Percentiles rank a stretch among this genome's conserved stretches.
phyloP scores from a whole-genome alignment of 768 basidiomycete species.

The Agaricus blazei region DNA sequence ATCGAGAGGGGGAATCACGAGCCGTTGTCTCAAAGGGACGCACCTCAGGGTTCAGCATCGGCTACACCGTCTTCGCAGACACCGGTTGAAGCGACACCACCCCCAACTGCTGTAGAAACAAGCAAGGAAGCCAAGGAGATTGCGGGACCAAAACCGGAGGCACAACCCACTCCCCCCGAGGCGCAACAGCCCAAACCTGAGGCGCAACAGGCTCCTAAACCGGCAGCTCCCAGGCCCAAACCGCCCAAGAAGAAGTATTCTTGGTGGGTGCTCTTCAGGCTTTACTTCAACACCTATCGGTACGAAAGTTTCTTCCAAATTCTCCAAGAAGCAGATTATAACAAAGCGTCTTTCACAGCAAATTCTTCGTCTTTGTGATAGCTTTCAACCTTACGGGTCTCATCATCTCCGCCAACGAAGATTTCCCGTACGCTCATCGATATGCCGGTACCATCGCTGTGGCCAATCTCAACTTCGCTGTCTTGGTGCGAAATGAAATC shows the following conservation, averaged over 20 bases:
- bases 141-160: constrained; percentile 12
- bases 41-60: constrained; percentile 32
- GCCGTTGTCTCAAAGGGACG: constrained; percentile 27
- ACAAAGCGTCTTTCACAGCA: constrained; percentile 31
- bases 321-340: not conserved
- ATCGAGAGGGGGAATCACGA: constrained; percentile 57
- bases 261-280: constrained; percentile 49
- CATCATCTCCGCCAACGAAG: constrained; percentile 55
- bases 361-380: constrained; percentile 63
- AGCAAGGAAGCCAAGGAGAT: constrained; percentile 24
- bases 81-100: not conserved
- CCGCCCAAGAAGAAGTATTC: constrained; percentile 44
- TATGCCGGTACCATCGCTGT: constrained; percentile 65
- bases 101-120: constrained; percentile 15
- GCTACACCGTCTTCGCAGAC: constrained; percentile 13
- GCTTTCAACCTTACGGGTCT: constrained; percentile 60
- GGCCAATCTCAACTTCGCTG: constrained; percentile 66
- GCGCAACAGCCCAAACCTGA: too few relatives aligned
- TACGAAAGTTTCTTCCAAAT: constrained; percentile 19
- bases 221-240: constrained; percentile 19
- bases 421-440: constrained; percentile 56
- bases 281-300: constrained; percentile 77
- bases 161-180: too few relatives aligned
- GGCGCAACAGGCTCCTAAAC: too few relatives aligned
- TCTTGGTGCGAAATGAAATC: constrained; percentile 74